Conservation (phyloP, 164 flowering plant species). For the Stephania yunnanensis region DNA sequence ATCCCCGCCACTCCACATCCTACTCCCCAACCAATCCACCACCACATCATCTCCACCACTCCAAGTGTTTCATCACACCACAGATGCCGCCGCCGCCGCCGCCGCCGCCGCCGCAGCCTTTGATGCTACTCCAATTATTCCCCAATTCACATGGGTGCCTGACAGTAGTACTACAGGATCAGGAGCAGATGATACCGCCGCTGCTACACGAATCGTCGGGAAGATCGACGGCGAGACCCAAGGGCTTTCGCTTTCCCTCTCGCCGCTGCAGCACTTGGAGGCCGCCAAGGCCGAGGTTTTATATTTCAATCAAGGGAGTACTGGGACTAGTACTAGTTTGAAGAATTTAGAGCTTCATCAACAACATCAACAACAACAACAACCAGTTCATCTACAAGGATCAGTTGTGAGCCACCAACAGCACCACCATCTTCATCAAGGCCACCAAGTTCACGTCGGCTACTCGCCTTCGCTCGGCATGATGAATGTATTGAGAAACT, state of each 20-base stretch:
- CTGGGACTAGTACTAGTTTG: slow-evolving; percentile 13
- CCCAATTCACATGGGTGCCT: slow-evolving; percentile 20
- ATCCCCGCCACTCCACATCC: slow-evolving; percentile 10
- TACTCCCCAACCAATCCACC: slow-evolving; percentile 1
- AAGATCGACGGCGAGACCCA: slow-evolving; percentile 39
- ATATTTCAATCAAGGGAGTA: slow-evolving; percentile 33
- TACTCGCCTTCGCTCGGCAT: slow-evolving; percentile 28
- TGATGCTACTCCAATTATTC: slow-evolving; percentile 10
- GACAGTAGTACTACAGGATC: background rate
- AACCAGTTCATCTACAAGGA: slow-evolving; percentile 30
- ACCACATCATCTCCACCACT: slow-evolving; percentile 4
- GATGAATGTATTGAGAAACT: slow-evolving; percentile 47
- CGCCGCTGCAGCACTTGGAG: slow-evolving; percentile 54
- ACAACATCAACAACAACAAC: slow-evolving; percentile 16
- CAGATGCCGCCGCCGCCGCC: no score
- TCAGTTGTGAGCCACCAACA: slow-evolving; percentile 1
- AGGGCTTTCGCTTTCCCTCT: slow-evolving; percentile 50
- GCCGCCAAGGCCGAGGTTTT: slow-evolving; percentile 50
- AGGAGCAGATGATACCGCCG: background rate
- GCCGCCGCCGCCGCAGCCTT: no score
- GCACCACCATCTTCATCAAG: background rate
- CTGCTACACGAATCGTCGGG: slow-evolving; percentile 8
- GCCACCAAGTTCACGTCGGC: slow-evolving; percentile 32
- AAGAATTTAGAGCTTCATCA: slow-evolving; percentile 23
- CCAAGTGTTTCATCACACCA: no score